A percentile compares a stretch with the other conserved stretches of the same genome.
phyloP scores from a whole-genome alignment of 805 yeast genomes.

The Candida succiphila region DNA sequence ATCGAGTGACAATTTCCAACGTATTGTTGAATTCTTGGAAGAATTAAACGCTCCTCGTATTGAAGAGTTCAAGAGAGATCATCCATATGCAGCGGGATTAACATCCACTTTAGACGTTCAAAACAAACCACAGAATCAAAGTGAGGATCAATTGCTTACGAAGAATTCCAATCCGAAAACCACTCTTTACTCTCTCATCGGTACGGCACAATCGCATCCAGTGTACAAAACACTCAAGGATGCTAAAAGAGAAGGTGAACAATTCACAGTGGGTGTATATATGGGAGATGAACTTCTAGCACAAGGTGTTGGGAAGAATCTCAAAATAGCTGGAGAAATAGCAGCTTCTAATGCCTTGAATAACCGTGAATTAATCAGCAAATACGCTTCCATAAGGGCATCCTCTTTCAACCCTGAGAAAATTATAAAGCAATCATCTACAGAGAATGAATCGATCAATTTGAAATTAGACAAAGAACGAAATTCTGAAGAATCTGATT shows the following conservation, averaged over 20 bases:
- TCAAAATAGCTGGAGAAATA: conserved; percentile 68
- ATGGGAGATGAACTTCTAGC: conserved; percentile 65
- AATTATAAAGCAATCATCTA: too few species aligned
- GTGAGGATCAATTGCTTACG: too few species aligned
- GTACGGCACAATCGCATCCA: conserved; percentile 60
- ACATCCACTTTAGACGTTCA: too few species aligned
- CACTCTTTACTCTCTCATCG: conserved; percentile 68
- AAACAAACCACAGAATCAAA: too few species aligned
- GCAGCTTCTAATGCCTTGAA: conserved; percentile 79
- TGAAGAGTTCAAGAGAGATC: conserved; percentile 6
- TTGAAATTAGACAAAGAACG: too few species aligned
- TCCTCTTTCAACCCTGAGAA: too few species aligned
- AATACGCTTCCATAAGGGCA: conserved; percentile 49
- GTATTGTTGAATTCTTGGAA: conserved; percentile 47
- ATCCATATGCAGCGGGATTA: too few species aligned
- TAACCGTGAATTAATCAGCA: conserved; percentile 50
- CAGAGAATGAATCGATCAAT: too few species aligned
- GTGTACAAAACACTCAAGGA: conserved; percentile 38
- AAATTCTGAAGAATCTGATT: too few species aligned
- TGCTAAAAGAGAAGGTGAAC: conserved; percentile 27
- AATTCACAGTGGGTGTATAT: conserved; percentile 54
- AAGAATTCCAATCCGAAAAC: conserved; percentile 64
- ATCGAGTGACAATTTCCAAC: conserved; percentile 31
- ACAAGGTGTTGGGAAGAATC: conserved; percentile 56
- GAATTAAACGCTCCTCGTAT: conserved; percentile 39